These are phyloP conservation scores for Pyronema domesticum DNA, from an alignment of 495 filamentous ascomycete genomes.

Conservation along the genomic window DNA sequence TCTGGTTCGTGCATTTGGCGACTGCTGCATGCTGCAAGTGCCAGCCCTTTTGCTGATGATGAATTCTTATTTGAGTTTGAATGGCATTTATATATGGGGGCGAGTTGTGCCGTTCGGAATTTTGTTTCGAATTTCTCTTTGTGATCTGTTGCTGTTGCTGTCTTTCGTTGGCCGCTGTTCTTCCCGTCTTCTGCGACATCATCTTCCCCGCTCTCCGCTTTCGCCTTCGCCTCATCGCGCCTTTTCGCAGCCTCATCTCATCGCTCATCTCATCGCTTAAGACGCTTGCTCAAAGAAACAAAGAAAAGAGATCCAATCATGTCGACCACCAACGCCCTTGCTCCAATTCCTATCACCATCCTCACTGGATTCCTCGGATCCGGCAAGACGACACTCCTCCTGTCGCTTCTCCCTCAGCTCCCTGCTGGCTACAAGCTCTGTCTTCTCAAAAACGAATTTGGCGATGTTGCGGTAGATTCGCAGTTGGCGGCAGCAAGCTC, in stretches of 20 bases:
- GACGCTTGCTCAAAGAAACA: too few species aligned
- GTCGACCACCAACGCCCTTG: constrained; percentile 25
- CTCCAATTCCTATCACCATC: constrained; percentile 77
- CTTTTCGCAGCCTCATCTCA: neutral
- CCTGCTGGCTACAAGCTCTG: constrained; percentile 54
- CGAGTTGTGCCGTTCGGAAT: neutral
- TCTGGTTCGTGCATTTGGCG: neutral
- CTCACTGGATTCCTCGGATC: constrained; percentile 89
- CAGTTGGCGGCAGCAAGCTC: constrained; percentile 64
- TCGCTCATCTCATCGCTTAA: neutral
- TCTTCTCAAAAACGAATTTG: constrained; percentile 97
- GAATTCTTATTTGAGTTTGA: neutral
- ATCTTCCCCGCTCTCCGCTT: neutral
- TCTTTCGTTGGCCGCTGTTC: neutral
- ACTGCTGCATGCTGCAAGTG: neutral
- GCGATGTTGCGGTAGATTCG: constrained; percentile 81
- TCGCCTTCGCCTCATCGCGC: neutral
- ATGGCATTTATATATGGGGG: neutral
- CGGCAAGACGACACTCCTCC: constrained; percentile 71
- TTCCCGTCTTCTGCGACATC: neutral
- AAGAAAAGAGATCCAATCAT: neutral
- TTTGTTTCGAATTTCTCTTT: neutral
- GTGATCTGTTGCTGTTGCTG: neutral
- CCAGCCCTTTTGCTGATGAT: neutral
- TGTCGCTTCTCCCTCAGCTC: constrained; percentile 40